phyloP scores from a whole-genome alignment of 2,329 filamentous ascomycete species.

The Lachnellula hyalina region DNA sequence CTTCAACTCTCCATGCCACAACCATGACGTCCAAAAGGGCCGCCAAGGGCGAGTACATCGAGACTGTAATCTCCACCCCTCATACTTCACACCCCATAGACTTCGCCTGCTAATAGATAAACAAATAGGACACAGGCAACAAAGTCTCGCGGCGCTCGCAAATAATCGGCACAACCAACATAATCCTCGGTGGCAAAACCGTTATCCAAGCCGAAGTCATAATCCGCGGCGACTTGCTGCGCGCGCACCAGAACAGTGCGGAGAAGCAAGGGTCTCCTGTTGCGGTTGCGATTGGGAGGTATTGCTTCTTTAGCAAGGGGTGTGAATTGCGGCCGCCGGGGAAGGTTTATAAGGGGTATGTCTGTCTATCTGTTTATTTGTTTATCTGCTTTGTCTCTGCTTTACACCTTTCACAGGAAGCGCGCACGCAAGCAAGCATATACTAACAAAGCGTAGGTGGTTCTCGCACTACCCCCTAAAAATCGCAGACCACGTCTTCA shows the following conservation, averaged over 20 bases:
- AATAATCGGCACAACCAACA: slow-evolving; percentile 93
- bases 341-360: slow-evolving; percentile 68
- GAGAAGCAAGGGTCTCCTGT: slow-evolving; percentile 31
- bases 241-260: slow-evolving; percentile 42
- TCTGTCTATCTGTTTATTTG: slow-evolving; percentile 16
- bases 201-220: slow-evolving; percentile 94
- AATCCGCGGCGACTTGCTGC: slow-evolving; percentile 82
- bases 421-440: background rate
- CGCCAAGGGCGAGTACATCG: slow-evolving; percentile 89
- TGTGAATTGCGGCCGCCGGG: slow-evolving; percentile 78
- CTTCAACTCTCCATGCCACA: slow-evolving; percentile 12
- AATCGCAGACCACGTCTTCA: slow-evolving; percentile 90
- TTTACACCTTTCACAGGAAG: background rate
- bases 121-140: slow-evolving; percentile 82
- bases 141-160: slow-evolving; percentile 91
- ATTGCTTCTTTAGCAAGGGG: slow-evolving; percentile 79
- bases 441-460: slow-evolving; percentile 32
- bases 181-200: slow-evolving; percentile 93
- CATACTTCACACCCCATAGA: background rate
- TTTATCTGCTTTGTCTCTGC: background rate
- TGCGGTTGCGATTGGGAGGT: slow-evolving; percentile 83
- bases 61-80: slow-evolving; percentile 64
- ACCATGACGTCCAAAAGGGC: slow-evolving; percentile 67
- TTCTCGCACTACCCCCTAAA: slow-evolving; percentile 85
- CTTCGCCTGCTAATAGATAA: background rate